Percentiles rank a stretch among this genome's conserved stretches.
Conservation (phyloP, 306 rosid species). For the barrel medic (Medicago truncatula) region MtrunA17r5.0-ANR NC_053046.1:10175501-10176000, state of each 20-base stretch:
- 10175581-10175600: conserved; percentile 80
- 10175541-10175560: conserved; percentile 61
- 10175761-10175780: not conserved
- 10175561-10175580: conserved; percentile 84
- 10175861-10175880: conserved; percentile 97
- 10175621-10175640: conserved; percentile 75
- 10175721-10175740: conserved; percentile 5
- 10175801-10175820: conserved; percentile 93
- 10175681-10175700: conserved; percentile 91
- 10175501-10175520: conserved; percentile 39
- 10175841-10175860: conserved; percentile 94
- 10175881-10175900: conserved; percentile 98
- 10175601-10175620: conserved; percentile 98
- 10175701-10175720: conserved; percentile 74
- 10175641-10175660: conserved; percentile 85
- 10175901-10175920: conserved; percentile 91
- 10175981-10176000: conserved; percentile 99
- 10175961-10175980: conserved; percentile 94
- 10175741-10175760: not conserved
- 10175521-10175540: conserved; percentile 76
- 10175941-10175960: conserved; percentile 91
- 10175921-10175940: conserved; percentile 88
- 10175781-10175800: conserved; percentile 62
- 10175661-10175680: conserved; percentile 86
- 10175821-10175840: conserved; percentile 85